These are phyloP conservation scores for Babesia sp. DNA, from an alignment of 169 alveolate genomes.

Conservation along the genomic window DNA sequence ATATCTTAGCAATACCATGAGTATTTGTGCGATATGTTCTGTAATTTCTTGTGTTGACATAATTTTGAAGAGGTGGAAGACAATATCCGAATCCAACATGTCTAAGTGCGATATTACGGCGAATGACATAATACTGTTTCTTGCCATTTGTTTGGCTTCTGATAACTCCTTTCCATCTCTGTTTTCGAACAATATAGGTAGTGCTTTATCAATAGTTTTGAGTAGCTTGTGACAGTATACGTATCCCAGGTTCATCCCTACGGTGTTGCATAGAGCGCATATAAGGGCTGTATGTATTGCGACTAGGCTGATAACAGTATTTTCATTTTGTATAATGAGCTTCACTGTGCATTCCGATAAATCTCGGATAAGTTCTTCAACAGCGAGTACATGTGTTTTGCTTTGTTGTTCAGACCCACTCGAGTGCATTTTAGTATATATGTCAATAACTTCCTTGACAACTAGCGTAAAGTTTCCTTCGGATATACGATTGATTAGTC, in stretches of 20 bases:
- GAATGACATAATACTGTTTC: constrained; percentile 54
- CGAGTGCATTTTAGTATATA: constrained; percentile 34
- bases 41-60: constrained; percentile 24
- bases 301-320: constrained; percentile 45
- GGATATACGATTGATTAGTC: constrained; percentile 50
- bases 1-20: constrained; percentile 35
- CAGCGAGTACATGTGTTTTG: neutral
- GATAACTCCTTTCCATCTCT: constrained; percentile 8
- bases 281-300: constrained; percentile 65
- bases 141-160: constrained; percentile 6
- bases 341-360: constrained; percentile 34
- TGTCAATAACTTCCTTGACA: constrained; percentile 22
- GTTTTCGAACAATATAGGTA: constrained; percentile 13
- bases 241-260: constrained; percentile 49
- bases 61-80: constrained; percentile 34
- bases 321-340: constrained; percentile 50
- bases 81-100: constrained; percentile 44
- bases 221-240: constrained; percentile 32
- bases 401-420: neutral
- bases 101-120: constrained; percentile 49
- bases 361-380: constrained; percentile 15
- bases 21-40: constrained; percentile 50
- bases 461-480: constrained; percentile 58
- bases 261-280: constrained; percentile 36
- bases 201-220: constrained; percentile 4